Evolutionary conservation across 352 stramenopile species (phyloP), one percentile per base, ranked within the genome.

Genomic region (Thraustochytrium striatum): DNA sequence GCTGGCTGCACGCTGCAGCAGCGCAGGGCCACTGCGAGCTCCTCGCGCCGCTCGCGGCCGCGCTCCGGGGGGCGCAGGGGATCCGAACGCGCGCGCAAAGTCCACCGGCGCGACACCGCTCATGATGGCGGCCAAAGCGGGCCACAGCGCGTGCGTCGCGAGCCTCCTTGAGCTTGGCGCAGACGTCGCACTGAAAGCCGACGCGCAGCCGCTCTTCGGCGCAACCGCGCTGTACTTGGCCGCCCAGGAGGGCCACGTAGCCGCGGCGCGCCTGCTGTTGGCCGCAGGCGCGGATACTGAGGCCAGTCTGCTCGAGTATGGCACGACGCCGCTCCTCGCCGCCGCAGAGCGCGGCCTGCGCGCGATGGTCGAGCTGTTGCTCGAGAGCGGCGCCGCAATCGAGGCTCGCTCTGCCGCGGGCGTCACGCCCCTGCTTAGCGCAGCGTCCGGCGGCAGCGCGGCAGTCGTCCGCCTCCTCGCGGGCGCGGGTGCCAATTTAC

Each of bases 141-240:
- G 62, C n/a, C 35, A 82, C 5, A 19, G 32, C n/a, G 36, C 44
- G 30, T 11, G 38, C 36, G 36, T 78, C 28, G 25, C 39, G 21
- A 1, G 16, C 3, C 44, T 84, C 2, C 5, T 83, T 1, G 50
- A 69, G 19, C 21, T 32, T 30, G 81, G 83, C 19, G 82, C 72
- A 2, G 57, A 79, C 25, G 61, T 84, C 3, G 80, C 83, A 35
- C 19, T 57, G 47, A 36, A 47, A 32, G 35, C 3, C 7, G 57
- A 41, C 0, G 21, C n/a, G 21, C n/a, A 35, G 3, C 5, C 47
- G 28, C 19, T 81, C 5, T 19, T 59, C 65, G 61, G 59, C 39
- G 36, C 61, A 3, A 82, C 73, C 3, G 35, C 73, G 11, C 19
- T 82, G 9, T 78, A 82, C 61, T 28, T 78, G 9, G 73, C 73